Conservation (phyloP, 2,329 filamentous ascomycete genomes). For the Nothophaeocryptopus gaeumannii region DNA sequence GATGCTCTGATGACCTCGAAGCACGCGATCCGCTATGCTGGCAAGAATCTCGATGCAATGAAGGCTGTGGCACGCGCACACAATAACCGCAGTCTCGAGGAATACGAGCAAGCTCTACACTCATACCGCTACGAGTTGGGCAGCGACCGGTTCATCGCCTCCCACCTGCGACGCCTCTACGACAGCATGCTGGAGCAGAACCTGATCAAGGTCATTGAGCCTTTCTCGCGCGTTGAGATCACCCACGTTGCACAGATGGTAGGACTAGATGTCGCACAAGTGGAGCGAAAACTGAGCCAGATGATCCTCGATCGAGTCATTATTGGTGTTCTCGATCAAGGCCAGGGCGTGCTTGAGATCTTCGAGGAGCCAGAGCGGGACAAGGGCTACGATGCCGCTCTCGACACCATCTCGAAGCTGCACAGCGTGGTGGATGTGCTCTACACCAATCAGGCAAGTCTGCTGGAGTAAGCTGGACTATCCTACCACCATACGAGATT, state of each 20-base stretch:
- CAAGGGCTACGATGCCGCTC: constrained; percentile 87
- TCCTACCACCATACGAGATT: not conserved
- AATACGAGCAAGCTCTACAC: constrained; percentile 90
- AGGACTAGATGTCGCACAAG: constrained; percentile 89
- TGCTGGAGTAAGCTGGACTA: constrained; percentile 71
- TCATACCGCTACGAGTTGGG: constrained; percentile 91
- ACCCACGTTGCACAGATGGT: constrained; percentile 97
- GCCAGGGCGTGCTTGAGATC: constrained; percentile 94
- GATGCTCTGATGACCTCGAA: constrained; percentile 92
- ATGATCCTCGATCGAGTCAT: constrained; percentile 99
- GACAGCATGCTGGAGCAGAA: constrained; percentile 99
- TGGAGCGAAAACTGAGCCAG: constrained; percentile 96
- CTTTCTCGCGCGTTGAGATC: constrained; percentile 95
- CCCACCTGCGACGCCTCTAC: constrained; percentile 91
- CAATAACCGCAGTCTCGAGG: constrained; percentile 89
- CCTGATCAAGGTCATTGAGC: constrained; percentile 98
- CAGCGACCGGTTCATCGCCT: constrained; percentile 92
- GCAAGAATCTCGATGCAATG: constrained; percentile 96
- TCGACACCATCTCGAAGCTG: constrained; percentile 94
- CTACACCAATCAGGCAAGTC: constrained; percentile 94
- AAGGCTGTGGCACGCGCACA: constrained; percentile 96
- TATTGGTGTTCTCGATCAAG: constrained; percentile 93
- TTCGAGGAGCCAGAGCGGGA: constrained; percentile 94
- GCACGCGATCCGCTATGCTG: constrained; percentile 93
- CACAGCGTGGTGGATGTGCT: constrained; percentile 95